Percentiles rank a stretch among this genome's conserved stretches.
Conservation (phyloP, 1,284 basidiomycete species). For the Cystobasidium pallidum region DNA sequence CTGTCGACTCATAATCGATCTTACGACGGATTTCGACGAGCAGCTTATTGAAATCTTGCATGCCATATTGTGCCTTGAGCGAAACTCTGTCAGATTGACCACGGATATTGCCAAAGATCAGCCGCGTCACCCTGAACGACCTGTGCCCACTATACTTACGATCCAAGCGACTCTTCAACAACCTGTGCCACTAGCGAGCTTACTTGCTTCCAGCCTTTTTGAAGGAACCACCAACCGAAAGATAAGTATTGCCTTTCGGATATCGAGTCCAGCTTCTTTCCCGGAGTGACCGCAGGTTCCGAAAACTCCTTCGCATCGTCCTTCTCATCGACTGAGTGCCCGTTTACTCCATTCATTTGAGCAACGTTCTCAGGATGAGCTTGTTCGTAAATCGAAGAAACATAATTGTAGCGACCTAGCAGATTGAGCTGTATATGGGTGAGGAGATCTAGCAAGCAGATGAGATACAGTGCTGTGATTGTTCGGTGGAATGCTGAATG, state of each 20-base stretch:
- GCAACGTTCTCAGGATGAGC: conserved; percentile 12
- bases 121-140: too few relatives aligned
- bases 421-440: conserved; percentile 81
- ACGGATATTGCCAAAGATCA: too few relatives aligned
- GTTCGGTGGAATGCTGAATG: conserved; percentile 75
- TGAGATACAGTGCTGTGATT: conserved; percentile 79
- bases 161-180: conserved; percentile 77
- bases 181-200: conserved; percentile 70
- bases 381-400: conserved; percentile 68
- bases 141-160: conserved; percentile 61
- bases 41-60: conserved; percentile 69
- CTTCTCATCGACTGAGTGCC: conserved; percentile 44
- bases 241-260: conserved; percentile 78
- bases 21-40: conserved; percentile 70
- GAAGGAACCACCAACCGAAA: conserved; percentile 86
- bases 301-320: conserved; percentile 44
- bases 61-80: conserved; percentile 71
- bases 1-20: conserved; percentile 62
- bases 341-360: background rate
- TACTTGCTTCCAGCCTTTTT: conserved; percentile 84
- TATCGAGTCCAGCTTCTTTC: conserved; percentile 57
- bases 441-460: conserved; percentile 76
- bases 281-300: background rate
- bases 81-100: conserved; percentile 64
- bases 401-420: conserved; percentile 78